Percentiles rank a stretch among this genome's conserved stretches.
Evolutionary conservation across 2,329 filamentous ascomycete genomes (phyloP).

Genomic region (Shiraia bambusicola): DNA sequence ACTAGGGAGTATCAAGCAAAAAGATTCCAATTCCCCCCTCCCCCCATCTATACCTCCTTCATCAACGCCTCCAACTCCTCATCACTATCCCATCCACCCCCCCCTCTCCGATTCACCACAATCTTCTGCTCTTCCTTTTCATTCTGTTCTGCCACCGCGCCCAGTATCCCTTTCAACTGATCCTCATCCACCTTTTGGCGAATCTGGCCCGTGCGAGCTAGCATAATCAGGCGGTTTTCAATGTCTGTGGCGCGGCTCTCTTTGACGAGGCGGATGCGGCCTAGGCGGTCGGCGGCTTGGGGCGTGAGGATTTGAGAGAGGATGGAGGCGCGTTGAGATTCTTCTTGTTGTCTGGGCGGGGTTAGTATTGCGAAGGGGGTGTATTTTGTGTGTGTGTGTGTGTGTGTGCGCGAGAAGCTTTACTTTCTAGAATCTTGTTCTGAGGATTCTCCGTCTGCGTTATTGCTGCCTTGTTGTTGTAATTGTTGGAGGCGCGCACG

Average conservation of each 20-base stretch:
- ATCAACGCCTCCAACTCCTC: constrained; percentile 64
- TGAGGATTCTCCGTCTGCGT: constrained; percentile 53
- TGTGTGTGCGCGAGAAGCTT: constrained; percentile 21
- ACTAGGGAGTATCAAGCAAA: too few relatives aligned
- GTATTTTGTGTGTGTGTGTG: too few relatives aligned
- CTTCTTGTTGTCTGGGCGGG: constrained; percentile 59
- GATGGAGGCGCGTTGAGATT: constrained; percentile 71
- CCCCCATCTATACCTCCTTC: constrained; percentile 43
- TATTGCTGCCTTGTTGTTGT: constrained; percentile 66
- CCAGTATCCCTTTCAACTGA: constrained; percentile 89
- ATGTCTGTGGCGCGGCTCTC: constrained; percentile 85
- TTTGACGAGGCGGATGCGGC: constrained; percentile 94
- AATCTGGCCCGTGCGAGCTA: constrained; percentile 85
- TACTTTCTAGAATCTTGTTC: constrained; percentile 62
- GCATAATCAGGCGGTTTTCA: constrained; percentile 89
- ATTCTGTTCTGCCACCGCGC: constrained; percentile 75
- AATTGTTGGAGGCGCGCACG: constrained; percentile 92
- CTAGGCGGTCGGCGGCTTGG: constrained; percentile 87
- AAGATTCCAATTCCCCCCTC: too few relatives aligned
- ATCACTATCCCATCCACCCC: constrained; percentile 75
- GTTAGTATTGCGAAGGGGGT: constrained; percentile 39
- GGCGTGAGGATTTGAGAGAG: constrained; percentile 93
- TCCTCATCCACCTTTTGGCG: constrained; percentile 85
- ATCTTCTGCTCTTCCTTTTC: constrained; percentile 69
- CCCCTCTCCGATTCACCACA: constrained; percentile 80